Base-by-base conservation (phyloP, 2,329 filamentous ascomycete species). In the Colletotrichum caudatum region DNA sequence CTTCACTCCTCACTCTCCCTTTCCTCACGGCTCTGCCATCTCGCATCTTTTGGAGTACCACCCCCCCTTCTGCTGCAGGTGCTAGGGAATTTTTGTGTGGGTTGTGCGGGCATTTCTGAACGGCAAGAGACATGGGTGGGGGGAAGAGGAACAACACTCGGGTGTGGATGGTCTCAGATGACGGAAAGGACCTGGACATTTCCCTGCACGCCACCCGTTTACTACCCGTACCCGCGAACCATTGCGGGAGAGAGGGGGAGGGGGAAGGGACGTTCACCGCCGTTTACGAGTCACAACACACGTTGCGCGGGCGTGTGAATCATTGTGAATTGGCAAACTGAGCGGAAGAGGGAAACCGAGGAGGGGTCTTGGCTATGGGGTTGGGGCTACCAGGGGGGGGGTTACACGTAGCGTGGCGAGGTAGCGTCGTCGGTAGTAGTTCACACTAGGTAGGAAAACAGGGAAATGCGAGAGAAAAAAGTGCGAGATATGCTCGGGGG, bases 211-310 rank as follows among this genome's bases (percentile, higher is more conserved):
- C 61, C 11, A 54, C n/a, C 50, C 8, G 9, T 53, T 29, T 18
- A 14, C 18, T 39, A 50, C 48, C 44, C 46, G 44, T 62, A 51
- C 44, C 46, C 33, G 23, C 44, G 33, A 51, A 51, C 44, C n/a
- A 48, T 33, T 44, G 44, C 18, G 18, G 18, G 20, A 48, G 1
- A 20, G 48, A 66, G 23, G 44, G 18, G 18, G 5, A 44, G 46
- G 2, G 14, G 48, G 57, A 33, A 7, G 18, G 37, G 23, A 29
- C 39, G 58, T 71, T 71, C 69, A 71, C 69, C 69, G 69, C 69
- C 69, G 69, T 71, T 69, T 68, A 58, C 23, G 69, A 71, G 65
- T 71, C 69, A 71, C 65, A 54, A 33, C 50, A 23, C 35, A 23
- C 35, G 35, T 48, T 46, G 58, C 23, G 53, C n/a, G 35, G 18